Evolutionary conservation across 495 filamentous ascomycete genomes (phyloP).

Genomic region (Astrothelium macrocarpum): DNA sequence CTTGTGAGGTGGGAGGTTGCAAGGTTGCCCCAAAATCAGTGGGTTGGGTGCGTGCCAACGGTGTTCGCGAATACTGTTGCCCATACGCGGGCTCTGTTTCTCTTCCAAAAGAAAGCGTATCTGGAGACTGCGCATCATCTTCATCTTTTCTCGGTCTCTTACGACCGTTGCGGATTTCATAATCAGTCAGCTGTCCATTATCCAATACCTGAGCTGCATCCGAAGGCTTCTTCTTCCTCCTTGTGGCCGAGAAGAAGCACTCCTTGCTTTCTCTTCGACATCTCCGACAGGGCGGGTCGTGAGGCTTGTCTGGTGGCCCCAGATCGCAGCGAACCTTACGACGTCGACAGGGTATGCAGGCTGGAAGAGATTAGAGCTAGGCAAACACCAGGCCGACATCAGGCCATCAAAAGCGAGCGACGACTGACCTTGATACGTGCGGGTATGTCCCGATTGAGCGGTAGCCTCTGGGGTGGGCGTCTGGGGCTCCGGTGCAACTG

Average conservation of each 20-base stretch:
- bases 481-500: background rate
- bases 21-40: background rate
- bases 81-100: constrained; percentile 32
- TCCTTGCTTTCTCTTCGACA: constrained; percentile 89
- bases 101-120: background rate
- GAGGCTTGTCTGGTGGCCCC: constrained; percentile 87
- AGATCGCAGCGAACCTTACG: constrained; percentile 92
- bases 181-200: constrained; percentile 24
- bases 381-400: too few relatives aligned
- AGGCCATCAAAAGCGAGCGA: background rate
- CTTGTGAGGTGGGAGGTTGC: constrained; percentile 16
- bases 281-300: constrained; percentile 86
- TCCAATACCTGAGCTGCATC: constrained; percentile 46
- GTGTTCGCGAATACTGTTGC: constrained; percentile 44
- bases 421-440: constrained; percentile 21
- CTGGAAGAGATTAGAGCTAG: constrained; percentile 6
- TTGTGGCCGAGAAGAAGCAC: constrained; percentile 93
- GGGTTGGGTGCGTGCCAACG: constrained; percentile 36
- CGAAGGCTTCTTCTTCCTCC: constrained; percentile 68
- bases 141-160: constrained; percentile 26
- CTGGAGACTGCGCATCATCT: constrained; percentile 6
- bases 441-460: background rate
- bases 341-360: constrained; percentile 79
- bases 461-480: background rate
- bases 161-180: constrained; percentile 32